phyloP scores from a whole-genome alignment of 768 basidiomycete species.

The Coprinellus aureogranulatus region DNA sequence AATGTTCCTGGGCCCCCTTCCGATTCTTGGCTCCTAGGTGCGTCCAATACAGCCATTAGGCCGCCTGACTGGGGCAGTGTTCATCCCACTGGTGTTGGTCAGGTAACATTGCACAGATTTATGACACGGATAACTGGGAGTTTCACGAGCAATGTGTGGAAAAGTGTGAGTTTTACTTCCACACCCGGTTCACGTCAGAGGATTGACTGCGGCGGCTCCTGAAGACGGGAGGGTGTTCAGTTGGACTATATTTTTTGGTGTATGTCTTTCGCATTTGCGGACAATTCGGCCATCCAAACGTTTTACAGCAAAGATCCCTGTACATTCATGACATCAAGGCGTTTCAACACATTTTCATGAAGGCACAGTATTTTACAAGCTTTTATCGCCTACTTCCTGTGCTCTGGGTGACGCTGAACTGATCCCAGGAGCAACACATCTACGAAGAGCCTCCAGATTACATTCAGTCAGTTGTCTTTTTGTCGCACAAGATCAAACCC shows the following conservation, averaged over 20 bases:
- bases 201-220: conserved; percentile 11
- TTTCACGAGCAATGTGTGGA: not conserved
- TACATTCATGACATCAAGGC: conserved; percentile 46
- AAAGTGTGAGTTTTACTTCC: not conserved
- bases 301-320: conserved; percentile 18
- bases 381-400: not conserved
- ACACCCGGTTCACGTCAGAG: conserved; percentile 5
- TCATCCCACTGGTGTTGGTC: not conserved
- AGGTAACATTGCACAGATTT: not conserved
- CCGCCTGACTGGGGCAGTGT: not conserved
- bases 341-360: conserved; percentile 44
- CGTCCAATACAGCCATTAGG: not conserved
- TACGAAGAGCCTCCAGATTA: conserved; percentile 15
- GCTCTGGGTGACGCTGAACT: not conserved
- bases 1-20: conserved; percentile 39
- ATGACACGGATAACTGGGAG: not conserved
- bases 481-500: no score
- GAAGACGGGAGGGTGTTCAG: no score
- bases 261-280: no score
- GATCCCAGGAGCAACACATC: conserved; percentile 27
- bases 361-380: conserved; percentile 27
- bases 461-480: not conserved
- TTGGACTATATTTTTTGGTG: no score
- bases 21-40: conserved; percentile 33
- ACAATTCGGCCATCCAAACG: not conserved